phyloP scores from a whole-genome alignment of 371 early-diverging fungal genomes.

The Fennellomyces sp. region DNA sequence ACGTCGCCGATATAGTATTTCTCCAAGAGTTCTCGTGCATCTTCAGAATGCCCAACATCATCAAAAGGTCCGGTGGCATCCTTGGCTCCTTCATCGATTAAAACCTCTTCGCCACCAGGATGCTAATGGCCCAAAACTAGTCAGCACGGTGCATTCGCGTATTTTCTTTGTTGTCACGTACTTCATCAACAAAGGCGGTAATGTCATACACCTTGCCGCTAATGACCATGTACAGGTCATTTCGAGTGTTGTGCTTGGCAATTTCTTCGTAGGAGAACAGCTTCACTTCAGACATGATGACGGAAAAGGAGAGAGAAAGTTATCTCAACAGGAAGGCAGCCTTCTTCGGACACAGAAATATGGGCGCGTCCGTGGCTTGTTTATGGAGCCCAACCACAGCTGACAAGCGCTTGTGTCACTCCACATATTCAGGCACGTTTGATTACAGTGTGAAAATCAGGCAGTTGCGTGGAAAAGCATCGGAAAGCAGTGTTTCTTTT shows the following conservation, averaged over 20 bases:
- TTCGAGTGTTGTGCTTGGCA: constrained; percentile 56
- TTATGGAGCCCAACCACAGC: no score
- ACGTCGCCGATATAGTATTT: constrained; percentile 77
- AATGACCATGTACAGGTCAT: constrained; percentile 74
- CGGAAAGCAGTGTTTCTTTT: no score
- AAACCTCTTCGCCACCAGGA: constrained; percentile 84
- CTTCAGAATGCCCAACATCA: constrained; percentile 94
- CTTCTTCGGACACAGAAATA: no score
- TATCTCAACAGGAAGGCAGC: no score
- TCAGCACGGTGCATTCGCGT: not conserved
- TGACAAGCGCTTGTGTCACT: no score
- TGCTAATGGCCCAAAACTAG: constrained; percentile 58
- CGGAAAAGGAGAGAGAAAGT: not conserved
- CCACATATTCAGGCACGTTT: no score
- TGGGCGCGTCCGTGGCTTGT: no score
- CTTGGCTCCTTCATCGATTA: constrained; percentile 77
- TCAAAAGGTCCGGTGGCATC: constrained; percentile 95
- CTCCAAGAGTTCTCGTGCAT: constrained; percentile 83
- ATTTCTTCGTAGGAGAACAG: constrained; percentile 57
- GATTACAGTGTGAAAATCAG: no score
- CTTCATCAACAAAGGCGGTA: constrained; percentile 77
- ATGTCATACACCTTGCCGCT: constrained; percentile 86
- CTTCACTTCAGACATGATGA: constrained; percentile 8
- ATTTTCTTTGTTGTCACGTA: constrained; percentile 15
- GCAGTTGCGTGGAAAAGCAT: no score